Conservation (phyloP, 495 filamentous ascomycete genomes). For the Umbilicaria muhlenbergii region DNA sequence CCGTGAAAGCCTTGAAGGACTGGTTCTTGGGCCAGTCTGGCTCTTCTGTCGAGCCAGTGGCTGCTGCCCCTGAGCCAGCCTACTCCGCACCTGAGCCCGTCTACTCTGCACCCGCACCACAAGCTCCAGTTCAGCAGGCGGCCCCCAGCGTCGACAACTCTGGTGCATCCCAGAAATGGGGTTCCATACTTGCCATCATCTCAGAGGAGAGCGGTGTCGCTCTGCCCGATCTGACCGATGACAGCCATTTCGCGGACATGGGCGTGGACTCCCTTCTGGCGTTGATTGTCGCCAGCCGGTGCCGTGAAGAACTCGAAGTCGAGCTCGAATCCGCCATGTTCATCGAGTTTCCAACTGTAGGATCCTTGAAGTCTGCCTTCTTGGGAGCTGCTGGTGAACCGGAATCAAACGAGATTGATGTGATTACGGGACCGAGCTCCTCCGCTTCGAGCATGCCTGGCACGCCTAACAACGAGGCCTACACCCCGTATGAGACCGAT, state of each 20-base stretch:
- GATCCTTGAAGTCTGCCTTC: constrained; percentile 17
- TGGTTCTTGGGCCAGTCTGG: not conserved
- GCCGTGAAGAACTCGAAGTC: constrained; percentile 25
- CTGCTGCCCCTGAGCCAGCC: no score
- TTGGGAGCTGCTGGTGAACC: constrained; percentile 1
- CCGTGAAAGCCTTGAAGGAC: not conserved
- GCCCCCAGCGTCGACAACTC: not conserved
- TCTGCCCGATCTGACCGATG: constrained; percentile 21
- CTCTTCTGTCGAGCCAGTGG: no score
- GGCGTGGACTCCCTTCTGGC: constrained; percentile 36
- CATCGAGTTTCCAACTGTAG: constrained; percentile 26
- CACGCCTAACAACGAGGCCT: not conserved
- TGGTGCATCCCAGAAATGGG: not conserved
- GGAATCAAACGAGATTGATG: constrained; percentile 1
- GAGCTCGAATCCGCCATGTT: constrained; percentile 30
- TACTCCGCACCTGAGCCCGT: no score
- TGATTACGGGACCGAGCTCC: constrained; percentile 8
- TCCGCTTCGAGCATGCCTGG: constrained; percentile 10
- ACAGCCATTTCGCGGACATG: constrained; percentile 23
- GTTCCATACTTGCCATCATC: constrained; percentile 19
- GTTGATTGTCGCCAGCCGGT: constrained; percentile 23
- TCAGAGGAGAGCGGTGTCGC: constrained; percentile 28
- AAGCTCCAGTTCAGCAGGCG: not conserved
- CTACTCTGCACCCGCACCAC: not conserved
- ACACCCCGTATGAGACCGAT: no score